Evolutionary conservation across 768 basidiomycete species (phyloP).

Genomic region (Termitomyces bulborhizus): DNA sequence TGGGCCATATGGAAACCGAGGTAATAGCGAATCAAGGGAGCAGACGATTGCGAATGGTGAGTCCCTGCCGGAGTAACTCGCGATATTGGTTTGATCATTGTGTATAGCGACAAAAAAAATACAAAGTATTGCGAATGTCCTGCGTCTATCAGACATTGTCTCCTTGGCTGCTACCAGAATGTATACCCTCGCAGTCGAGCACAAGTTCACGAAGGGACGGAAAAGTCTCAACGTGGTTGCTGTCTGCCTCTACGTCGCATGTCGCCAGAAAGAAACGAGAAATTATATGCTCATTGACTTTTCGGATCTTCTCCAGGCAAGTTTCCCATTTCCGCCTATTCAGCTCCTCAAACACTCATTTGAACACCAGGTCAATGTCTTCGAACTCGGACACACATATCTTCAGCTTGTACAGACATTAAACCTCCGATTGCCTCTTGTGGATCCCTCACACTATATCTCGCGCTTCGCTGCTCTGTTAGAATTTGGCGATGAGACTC

Average conservation of each 20-base stretch:
- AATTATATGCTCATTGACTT: constrained; percentile 99
- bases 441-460: constrained; percentile 96
- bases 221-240: constrained; percentile 92
- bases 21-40: constrained; percentile 77
- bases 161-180: constrained; percentile 76
- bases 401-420: constrained; percentile 89
- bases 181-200: constrained; percentile 91
- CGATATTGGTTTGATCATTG: neutral
- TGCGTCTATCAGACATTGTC: constrained; percentile 76
- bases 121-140: constrained; percentile 69
- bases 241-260: constrained; percentile 92
- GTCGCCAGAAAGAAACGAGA: constrained; percentile 82
- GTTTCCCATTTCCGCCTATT: constrained; percentile 4
- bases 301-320: constrained; percentile 87
- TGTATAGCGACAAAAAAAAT: constrained; percentile 74
- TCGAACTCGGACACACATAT: constrained; percentile 93
- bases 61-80: constrained; percentile 15
- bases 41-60: constrained; percentile 88
- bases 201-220: constrained; percentile 92
- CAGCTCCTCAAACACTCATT: neutral
- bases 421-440: constrained; percentile 77
- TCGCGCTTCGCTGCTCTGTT: constrained; percentile 91
- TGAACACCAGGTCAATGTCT: constrained; percentile 80
- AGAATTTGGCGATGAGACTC: constrained; percentile 93
- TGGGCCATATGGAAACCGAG: constrained; percentile 76